A percentile compares a stretch with the other conserved stretches of the same genome.
phyloP scores from a whole-genome alignment of 2,329 filamentous ascomycete species.

The Botrytis sinoallii region DNA sequence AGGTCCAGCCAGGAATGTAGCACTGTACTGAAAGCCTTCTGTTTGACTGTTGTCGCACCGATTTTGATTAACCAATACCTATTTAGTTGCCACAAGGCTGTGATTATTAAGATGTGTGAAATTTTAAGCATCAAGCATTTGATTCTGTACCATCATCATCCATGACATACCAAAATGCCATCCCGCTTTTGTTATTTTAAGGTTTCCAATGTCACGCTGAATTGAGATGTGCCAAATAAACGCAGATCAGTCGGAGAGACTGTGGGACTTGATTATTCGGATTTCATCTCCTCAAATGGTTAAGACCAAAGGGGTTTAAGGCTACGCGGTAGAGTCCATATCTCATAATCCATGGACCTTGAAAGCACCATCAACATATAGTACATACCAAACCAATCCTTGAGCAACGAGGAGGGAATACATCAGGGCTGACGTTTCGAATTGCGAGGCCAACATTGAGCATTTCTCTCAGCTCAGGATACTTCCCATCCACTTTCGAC shows the following conservation, averaged over 20 bases:
- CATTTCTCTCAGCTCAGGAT: not conserved
- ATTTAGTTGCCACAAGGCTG: not conserved
- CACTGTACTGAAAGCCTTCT: slow-evolving; percentile 7
- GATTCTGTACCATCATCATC: slow-evolving; percentile 1
- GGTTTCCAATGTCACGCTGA: not conserved
- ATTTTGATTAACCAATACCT: not conserved
- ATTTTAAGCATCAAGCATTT: not conserved
- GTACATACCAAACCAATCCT: not conserved
- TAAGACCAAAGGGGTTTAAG: not conserved
- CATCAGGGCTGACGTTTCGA: slow-evolving; percentile 2
- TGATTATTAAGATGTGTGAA: not conserved
- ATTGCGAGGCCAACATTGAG: slow-evolving; percentile 3
- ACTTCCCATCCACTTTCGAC: not conserved
- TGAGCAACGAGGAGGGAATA: not conserved
- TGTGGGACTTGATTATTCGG: not conserved
- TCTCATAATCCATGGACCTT: not conserved
- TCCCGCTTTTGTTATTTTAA: slow-evolving; percentile 11
- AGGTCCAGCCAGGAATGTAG: not conserved
- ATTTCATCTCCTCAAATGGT: not conserved
- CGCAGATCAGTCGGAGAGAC: slow-evolving; percentile 6
- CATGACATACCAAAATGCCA: not conserved
- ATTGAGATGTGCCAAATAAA: slow-evolving; percentile 1
- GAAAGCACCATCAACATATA: slow-evolving; percentile 6
- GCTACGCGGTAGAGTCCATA: slow-evolving; percentile 8
- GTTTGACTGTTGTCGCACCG: slow-evolving; percentile 4